Conservation (phyloP, 2,329 filamentous ascomycete species). For the Rutstroemia sp. region DNA sequence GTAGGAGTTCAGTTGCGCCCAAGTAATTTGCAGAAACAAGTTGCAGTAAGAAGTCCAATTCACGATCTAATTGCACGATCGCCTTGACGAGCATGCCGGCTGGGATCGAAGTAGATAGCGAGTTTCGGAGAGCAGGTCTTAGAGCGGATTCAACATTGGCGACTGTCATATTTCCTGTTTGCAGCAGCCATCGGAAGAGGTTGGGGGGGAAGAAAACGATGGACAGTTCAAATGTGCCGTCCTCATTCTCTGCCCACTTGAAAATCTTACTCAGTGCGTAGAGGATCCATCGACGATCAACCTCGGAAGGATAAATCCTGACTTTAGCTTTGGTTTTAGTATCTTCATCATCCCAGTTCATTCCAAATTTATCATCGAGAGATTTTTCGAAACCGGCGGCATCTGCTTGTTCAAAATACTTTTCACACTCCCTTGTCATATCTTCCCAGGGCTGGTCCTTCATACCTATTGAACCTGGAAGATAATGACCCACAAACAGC, state of each 20-base stretch:
- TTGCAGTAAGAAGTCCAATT: constrained; percentile 57
- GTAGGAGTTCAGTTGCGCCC: constrained; percentile 57
- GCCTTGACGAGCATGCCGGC: constrained; percentile 56
- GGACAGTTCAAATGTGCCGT: constrained; percentile 25
- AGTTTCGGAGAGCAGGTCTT: constrained; percentile 38
- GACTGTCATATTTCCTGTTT: constrained; percentile 52
- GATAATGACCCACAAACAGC: constrained; percentile 20
- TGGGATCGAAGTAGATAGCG: constrained; percentile 33
- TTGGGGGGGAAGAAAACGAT: constrained; percentile 41
- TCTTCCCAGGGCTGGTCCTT: constrained; percentile 15
- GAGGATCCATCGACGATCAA: constrained; percentile 59
- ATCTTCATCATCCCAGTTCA: constrained; percentile 11
- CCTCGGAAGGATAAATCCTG: constrained; percentile 40
- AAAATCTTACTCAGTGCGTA: constrained; percentile 44
- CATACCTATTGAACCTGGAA: constrained; percentile 20
- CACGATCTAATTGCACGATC: constrained; percentile 58
- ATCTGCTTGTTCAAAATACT: constrained; percentile 30
- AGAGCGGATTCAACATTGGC: constrained; percentile 54
- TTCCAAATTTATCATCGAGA: constrained; percentile 32
- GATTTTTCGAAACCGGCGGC: constrained; percentile 35
- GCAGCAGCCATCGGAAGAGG: constrained; percentile 50
- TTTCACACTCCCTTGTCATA: constrained; percentile 28
- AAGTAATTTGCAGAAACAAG: constrained; percentile 60
- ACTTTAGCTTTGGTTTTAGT: constrained; percentile 13
- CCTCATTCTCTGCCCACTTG: constrained; percentile 18